Percentiles rank a stretch among this genome's conserved stretches.
These are phyloP conservation scores for Apiospora aurea DNA, from an alignment of 2,329 filamentous ascomycete species.

Conservation along the genomic window DNA sequence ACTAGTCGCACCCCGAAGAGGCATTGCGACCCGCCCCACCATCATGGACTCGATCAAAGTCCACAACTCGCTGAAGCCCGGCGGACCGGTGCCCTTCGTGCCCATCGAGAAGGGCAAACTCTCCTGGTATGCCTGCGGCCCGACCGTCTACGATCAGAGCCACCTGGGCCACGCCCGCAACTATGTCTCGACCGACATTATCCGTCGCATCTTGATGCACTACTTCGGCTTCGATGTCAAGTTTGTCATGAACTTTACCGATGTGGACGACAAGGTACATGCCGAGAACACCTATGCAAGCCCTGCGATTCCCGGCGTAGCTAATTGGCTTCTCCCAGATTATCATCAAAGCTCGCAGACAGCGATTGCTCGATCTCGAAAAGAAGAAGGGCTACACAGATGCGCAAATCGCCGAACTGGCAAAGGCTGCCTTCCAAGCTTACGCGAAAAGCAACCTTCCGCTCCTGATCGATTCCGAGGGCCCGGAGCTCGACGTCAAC, in stretches of 20 bases:
- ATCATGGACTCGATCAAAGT: slow-evolving; percentile 71
- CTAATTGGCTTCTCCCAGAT: slow-evolving; percentile 61
- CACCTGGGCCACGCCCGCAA: slow-evolving; percentile 85
- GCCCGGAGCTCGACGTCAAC: slow-evolving; percentile 52
- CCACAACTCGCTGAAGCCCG: slow-evolving; percentile 79
- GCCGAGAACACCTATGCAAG: slow-evolving; percentile 66
- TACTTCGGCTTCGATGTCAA: slow-evolving; percentile 85
- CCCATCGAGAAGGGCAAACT: slow-evolving; percentile 76
- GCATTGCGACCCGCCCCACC: slow-evolving; percentile 45
- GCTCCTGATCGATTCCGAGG: slow-evolving; percentile 53
- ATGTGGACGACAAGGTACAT: slow-evolving; percentile 76
- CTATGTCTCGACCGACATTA: slow-evolving; percentile 90
- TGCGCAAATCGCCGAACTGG: slow-evolving; percentile 55
- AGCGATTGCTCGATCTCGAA: slow-evolving; percentile 80
- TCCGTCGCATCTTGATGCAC: slow-evolving; percentile 80
- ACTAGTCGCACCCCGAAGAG: slow-evolving; percentile 34
- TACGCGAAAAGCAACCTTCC: slow-evolving; percentile 65
- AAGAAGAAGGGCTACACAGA: slow-evolving; percentile 70
- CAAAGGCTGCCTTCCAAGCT: slow-evolving; percentile 59
- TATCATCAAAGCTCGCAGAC: slow-evolving; percentile 72
- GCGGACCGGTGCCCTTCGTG: slow-evolving; percentile 75
- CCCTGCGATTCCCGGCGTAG: slow-evolving; percentile 49
- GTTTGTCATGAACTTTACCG: slow-evolving; percentile 94
- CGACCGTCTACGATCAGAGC: slow-evolving; percentile 80
- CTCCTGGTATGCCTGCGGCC: slow-evolving; percentile 89